Conservation (phyloP, 768 basidiomycete species). For the Mycena latifolia region DNA sequence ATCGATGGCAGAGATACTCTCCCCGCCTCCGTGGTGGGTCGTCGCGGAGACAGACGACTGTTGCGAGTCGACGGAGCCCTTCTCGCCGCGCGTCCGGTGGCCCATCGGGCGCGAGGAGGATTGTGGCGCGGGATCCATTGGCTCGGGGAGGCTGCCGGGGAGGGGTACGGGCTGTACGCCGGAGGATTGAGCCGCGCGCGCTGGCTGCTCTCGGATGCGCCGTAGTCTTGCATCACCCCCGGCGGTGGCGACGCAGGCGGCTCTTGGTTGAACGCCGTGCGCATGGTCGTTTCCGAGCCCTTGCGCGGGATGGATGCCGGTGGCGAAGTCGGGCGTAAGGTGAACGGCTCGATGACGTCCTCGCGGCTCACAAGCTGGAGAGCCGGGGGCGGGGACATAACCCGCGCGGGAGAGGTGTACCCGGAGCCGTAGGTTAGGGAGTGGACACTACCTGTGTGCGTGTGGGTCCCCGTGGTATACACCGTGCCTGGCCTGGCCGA, state of each 20-base stretch:
- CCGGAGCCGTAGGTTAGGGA: conserved; percentile 46
- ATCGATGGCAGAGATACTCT: conserved; percentile 39
- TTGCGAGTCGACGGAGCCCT: conserved; percentile 48
- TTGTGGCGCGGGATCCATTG: conserved; percentile 14
- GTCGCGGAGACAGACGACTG: conserved; percentile 44
- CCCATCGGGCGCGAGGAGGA: background rate
- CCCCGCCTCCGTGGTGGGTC: conserved; percentile 23
- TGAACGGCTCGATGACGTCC: conserved; percentile 52
- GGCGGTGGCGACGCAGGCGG: background rate
- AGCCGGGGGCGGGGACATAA: conserved; percentile 31
- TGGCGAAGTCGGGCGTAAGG: conserved; percentile 37
- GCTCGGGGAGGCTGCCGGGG: conserved; percentile 38
- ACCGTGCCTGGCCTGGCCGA: conserved; percentile 38
- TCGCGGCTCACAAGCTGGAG: conserved; percentile 39
- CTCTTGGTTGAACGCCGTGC: conserved; percentile 12
- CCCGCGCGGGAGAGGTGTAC: conserved; percentile 38
- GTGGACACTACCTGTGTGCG: conserved; percentile 47
- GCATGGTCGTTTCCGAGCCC: conserved; percentile 24
- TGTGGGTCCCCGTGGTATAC: conserved; percentile 45
- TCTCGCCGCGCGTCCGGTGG: conserved; percentile 37
- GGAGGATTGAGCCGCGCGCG: conserved; percentile 45
- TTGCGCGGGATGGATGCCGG: conserved; percentile 24
- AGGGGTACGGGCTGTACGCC: conserved; percentile 48
- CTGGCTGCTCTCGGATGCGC: background rate
- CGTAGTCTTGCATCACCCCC: background rate